Conservation (phyloP, 75 land plant genomes). For the Sequoiadendron giganteum region DNA sequence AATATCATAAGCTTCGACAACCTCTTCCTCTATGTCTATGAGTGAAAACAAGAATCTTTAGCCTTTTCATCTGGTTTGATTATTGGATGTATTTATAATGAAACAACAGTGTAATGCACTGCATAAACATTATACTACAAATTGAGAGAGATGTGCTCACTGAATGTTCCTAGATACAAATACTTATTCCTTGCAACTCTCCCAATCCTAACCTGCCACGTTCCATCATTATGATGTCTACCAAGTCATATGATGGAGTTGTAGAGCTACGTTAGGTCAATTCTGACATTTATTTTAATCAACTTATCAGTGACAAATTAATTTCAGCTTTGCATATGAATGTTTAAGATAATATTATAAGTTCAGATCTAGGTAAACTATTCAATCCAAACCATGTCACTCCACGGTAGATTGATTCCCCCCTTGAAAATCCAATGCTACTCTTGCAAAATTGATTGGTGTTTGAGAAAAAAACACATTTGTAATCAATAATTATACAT, state of each 20-base stretch:
- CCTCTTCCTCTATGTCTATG: conserved; percentile 74
- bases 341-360: too few relatives aligned
- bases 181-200: conserved; percentile 80
- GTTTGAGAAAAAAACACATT: too few relatives aligned
- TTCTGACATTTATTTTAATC: too few relatives aligned
- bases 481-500: too few relatives aligned
- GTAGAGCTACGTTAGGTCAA: too few relatives aligned
- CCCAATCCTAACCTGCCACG: conserved; percentile 16
- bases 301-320: too few relatives aligned
- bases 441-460: conserved; percentile 33
- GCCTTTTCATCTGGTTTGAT: neutral
- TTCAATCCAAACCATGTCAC: conserved; percentile 52
- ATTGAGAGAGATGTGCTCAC: conserved; percentile 29
- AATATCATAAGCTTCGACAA: conserved; percentile 85
- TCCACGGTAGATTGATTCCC: conserved; percentile 79
- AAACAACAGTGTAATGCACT: too few relatives aligned
- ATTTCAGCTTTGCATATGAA: too few relatives aligned
- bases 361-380: too few relatives aligned
- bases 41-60: neutral
- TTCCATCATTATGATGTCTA: conserved; percentile 79
- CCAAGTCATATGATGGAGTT: neutral
- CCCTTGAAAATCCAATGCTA: conserved; percentile 84
- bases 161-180: conserved; percentile 79
- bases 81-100: too few relatives aligned
- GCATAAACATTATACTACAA: neutral